These are phyloP conservation scores for Penicillium lividum DNA, from an alignment of 495 filamentous ascomycete species.

Conservation along the genomic window DNA sequence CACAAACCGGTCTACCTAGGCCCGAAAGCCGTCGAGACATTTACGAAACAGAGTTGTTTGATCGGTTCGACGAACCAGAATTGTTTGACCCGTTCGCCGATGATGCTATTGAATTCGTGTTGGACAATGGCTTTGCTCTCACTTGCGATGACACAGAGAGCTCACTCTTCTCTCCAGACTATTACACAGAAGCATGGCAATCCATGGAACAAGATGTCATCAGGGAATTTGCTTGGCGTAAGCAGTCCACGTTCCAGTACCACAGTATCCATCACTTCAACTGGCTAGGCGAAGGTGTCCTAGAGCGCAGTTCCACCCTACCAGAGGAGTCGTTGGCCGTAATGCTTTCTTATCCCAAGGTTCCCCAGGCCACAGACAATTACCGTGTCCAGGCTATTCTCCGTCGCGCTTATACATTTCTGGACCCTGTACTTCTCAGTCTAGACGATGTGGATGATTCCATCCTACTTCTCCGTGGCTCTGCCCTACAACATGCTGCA, in stretches of 20 bases:
- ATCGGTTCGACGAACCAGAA: too few relatives aligned
- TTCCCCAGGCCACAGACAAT: constrained; percentile 3
- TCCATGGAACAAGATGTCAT: neutral
- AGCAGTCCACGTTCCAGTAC: neutral
- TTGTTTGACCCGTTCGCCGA: too few relatives aligned
- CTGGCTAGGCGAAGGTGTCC: constrained; percentile 24
- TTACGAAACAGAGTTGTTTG: too few relatives aligned
- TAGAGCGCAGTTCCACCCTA: constrained; percentile 23
- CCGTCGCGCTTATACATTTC: constrained; percentile 13
- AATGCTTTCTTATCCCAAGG: constrained; percentile 23
- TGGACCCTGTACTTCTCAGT: constrained; percentile 32
- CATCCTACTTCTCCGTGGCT: constrained; percentile 5
- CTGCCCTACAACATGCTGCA: constrained; percentile 18
- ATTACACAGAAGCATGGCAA: neutral
- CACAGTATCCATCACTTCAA: constrained; percentile 39
- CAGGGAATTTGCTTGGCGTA: neutral
- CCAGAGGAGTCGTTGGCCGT: constrained; percentile 36
- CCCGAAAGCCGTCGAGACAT: too few relatives aligned
- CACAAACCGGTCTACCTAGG: too few relatives aligned
- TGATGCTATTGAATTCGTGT: too few relatives aligned
- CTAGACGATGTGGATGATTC: constrained; percentile 11
- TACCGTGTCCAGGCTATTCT: constrained; percentile 18
- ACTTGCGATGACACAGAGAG: too few relatives aligned
- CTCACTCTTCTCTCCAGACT: too few relatives aligned
- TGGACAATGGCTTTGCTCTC: too few relatives aligned